Percentiles rank a stretch among this genome's conserved stretches.
These are phyloP conservation scores for Fraxinus pennsylvanica DNA, from an alignment of 257 asterid genomes.

Conservation along the genomic window DNA sequence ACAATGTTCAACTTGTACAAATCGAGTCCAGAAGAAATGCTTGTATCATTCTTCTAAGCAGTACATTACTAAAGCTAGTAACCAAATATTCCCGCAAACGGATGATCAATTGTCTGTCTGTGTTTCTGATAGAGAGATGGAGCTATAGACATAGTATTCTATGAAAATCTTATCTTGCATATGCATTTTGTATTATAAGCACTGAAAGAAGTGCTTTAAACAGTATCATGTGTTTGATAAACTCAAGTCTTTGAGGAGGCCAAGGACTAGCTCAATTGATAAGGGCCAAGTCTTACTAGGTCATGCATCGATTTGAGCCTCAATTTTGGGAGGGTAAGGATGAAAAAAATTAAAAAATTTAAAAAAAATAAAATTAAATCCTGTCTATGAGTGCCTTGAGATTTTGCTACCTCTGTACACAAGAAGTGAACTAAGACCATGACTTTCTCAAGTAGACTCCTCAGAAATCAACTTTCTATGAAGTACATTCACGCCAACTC, in stretches of 20 bases:
- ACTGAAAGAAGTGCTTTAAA: background rate
- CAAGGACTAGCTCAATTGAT: no score
- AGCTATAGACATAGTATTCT: background rate
- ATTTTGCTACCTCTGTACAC: background rate
- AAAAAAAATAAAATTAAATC: no score
- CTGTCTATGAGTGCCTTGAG: background rate
- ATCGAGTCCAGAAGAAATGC: background rate
- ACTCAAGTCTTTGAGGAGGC: background rate
- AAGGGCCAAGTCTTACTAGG: no score
- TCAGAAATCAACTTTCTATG: background rate
- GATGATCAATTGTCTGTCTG: background rate
- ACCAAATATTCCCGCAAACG: background rate
- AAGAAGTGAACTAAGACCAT: background rate
- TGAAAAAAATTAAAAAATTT: no score
- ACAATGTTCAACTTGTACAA: conserved; percentile 4
- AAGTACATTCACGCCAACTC: background rate
- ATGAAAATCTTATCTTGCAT: background rate
- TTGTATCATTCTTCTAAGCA: background rate
- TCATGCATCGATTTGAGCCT: no score
- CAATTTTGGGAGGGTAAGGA: background rate
- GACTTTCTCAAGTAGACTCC: background rate
- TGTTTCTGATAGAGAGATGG: background rate
- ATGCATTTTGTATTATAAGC: background rate
- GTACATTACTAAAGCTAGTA: background rate
- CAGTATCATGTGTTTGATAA: background rate